phyloP scores from a whole-genome alignment of 257 asterid genomes.

The Vinca minor region DNA sequence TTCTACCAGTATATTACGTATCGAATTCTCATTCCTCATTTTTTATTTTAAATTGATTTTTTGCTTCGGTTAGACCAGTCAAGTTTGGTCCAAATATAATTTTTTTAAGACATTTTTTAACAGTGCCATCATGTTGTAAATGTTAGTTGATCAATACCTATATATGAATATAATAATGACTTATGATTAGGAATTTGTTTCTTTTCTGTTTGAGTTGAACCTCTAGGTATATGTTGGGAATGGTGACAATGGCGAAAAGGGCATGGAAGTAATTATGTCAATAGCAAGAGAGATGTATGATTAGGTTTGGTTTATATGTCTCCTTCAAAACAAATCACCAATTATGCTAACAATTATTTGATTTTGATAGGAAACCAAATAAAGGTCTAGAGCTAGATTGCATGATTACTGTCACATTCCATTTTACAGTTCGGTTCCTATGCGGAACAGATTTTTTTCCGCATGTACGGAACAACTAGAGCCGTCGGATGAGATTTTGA shows the following conservation, averaged over 20 bases:
- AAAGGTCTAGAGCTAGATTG: constrained; percentile 5
- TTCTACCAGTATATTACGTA: too few relatives aligned
- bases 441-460: too few relatives aligned
- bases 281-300: constrained; percentile 2
- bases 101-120: constrained; percentile 1
- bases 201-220: too few relatives aligned
- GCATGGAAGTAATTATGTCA: constrained; percentile 2
- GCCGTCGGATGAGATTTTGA: too few relatives aligned
- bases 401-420: constrained; percentile 21
- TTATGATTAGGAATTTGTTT: not conserved
- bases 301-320: constrained; percentile 23
- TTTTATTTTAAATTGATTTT: too few relatives aligned
- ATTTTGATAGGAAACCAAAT: constrained; percentile 20
- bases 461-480: too few relatives aligned
- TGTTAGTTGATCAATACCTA: not conserved
- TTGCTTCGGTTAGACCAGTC: not conserved
- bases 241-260: constrained; percentile 10
- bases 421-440: too few relatives aligned
- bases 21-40: too few relatives aligned
- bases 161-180: not conserved
- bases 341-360: constrained; percentile 16
- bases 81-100: not conserved
- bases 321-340: constrained; percentile 13
- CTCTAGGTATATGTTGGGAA: not conserved
- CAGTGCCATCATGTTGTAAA: constrained; percentile 2